Evolutionary conservation across 805 yeast genomes (phyloP), one percentile per base, ranked within the genome.

Genomic region (Schwanniomyces occidentalis): DNA sequence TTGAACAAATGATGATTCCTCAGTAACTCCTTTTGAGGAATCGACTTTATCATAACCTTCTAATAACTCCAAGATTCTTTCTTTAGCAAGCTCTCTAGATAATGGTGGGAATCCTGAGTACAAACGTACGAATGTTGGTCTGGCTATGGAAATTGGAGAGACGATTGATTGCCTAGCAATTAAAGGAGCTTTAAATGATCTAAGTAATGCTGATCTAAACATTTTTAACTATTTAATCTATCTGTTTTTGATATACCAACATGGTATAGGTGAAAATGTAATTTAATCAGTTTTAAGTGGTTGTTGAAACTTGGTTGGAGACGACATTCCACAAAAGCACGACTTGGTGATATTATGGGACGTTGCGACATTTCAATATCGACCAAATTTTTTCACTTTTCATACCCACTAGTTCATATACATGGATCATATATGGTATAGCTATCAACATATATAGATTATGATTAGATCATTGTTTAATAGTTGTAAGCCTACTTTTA

Each of bases 11-110:
- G 67, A 49, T 5, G 67, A 48, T 13, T 49, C 48, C 38, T 67
- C 73, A 24, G 54, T 54, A 44, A 68, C 60, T 24, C 61, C 68
- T 40, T 62, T 65, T 31, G 55, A 44, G 21, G 41, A 16, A 27
- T 68, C 69, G 14, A 76, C 70, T 52, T 80, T 80, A 46, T 75
- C 81, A 60, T 75, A 80, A 6, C 82, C 78, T 58, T 80, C 85
- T 44, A 81, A 67, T 49, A 81, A 61, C 51, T 80, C 85, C 36
- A 78, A 52, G 36, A 81, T 67, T 65, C 88, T 73, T 49, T 78
- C 82, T 34, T 65, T 66, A 35, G 82, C 77, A 24, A 75, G 56
- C n/a, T 80, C 85, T 56, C 73, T 76, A 27, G 84, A 76, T 48
- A 81, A 66, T 19, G 73, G 70, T 18, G 85, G 82, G 42, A 75